Evolutionary conservation across 1,284 basidiomycete species (phyloP).

Genomic region (Exobasidium rhododendri): DNA sequence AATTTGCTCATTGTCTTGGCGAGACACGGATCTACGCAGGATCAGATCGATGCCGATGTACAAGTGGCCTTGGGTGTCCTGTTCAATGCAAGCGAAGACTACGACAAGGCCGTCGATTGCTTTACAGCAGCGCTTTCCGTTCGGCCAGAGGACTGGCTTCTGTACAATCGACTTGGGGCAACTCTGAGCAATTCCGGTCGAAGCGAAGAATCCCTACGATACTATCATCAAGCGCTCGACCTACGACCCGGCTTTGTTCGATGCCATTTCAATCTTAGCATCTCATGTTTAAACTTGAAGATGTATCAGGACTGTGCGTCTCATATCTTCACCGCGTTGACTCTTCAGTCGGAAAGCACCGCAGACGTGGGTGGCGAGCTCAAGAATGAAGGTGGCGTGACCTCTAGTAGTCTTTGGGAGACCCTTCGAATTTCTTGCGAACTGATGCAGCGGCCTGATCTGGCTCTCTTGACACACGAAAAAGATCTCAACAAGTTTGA

Average conservation of each 20-base stretch:
- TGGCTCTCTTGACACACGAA: slow-evolving; percentile 28
- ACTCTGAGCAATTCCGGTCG: slow-evolving; percentile 84
- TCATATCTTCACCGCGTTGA: slow-evolving; percentile 50
- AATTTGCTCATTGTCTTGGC: slow-evolving; percentile 56
- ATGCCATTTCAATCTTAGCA: slow-evolving; percentile 50
- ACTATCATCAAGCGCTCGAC: slow-evolving; percentile 83
- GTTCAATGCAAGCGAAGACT: slow-evolving; percentile 85
- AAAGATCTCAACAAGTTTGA: slow-evolving; percentile 41
- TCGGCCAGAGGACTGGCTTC: slow-evolving; percentile 85
- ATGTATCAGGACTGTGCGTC: slow-evolving; percentile 51
- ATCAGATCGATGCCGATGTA: slow-evolving; percentile 70
- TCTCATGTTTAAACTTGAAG: slow-evolving; percentile 49
- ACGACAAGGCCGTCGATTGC: slow-evolving; percentile 86
- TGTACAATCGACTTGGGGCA: slow-evolving; percentile 94
- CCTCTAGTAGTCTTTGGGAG: slow-evolving; percentile 46
- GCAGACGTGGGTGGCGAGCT: slow-evolving; percentile 21
- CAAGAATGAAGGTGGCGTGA: slow-evolving; percentile 18
- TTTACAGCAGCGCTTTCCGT: slow-evolving; percentile 83
- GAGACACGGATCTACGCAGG: slow-evolving; percentile 28
- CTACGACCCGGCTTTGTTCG: slow-evolving; percentile 91
- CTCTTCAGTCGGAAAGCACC: slow-evolving; percentile 36
- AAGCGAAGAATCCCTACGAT: slow-evolving; percentile 77
- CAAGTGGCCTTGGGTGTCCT: slow-evolving; percentile 92
- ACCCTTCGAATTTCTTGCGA: slow-evolving; percentile 50
- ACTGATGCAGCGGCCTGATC: slow-evolving; percentile 43